These are phyloP conservation scores for Apophysomyces sp. DNA, from an alignment of 371 early-diverging fungal species.

Conservation along the genomic window DNA sequence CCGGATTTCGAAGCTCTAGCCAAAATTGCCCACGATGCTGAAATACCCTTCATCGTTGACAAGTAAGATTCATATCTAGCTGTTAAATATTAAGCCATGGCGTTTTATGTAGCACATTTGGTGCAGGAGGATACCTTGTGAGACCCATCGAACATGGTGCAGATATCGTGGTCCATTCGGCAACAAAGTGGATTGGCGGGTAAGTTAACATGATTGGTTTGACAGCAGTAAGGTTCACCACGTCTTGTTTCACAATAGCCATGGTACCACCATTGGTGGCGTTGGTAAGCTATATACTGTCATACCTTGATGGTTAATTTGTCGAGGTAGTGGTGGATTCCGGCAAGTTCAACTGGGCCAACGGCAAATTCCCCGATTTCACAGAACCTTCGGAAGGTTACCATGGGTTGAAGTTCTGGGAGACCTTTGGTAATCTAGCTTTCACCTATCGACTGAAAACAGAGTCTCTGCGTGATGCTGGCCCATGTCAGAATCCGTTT, in stretches of 20 bases:
- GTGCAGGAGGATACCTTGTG: constrained; percentile 85
- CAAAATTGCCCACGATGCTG: constrained; percentile 74
- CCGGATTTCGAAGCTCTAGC: constrained; percentile 84
- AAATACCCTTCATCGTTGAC: constrained; percentile 89
- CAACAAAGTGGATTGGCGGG: constrained; percentile 89
- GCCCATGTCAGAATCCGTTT: constrained; percentile 83
- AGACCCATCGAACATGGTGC: constrained; percentile 89
- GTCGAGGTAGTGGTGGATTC: constrained; percentile 59
- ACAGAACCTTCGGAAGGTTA: constrained; percentile 84
- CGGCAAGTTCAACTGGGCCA: constrained; percentile 86
- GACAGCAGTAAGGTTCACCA: background rate
- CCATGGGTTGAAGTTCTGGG: constrained; percentile 86
- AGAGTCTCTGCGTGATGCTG: constrained; percentile 83
- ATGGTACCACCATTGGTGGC: constrained; percentile 84
- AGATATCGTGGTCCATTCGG: constrained; percentile 87
- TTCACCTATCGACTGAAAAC: constrained; percentile 76
- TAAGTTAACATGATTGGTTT: constrained; percentile 8
- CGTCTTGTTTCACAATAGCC: constrained; percentile 40
- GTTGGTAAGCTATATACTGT: constrained; percentile 46
- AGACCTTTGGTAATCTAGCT: constrained; percentile 71
- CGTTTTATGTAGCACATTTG: constrained; percentile 86
- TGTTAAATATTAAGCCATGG: background rate
- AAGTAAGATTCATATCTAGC: constrained; percentile 43
- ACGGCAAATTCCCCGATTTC: constrained; percentile 84
- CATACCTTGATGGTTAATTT: background rate